Evolutionary conservation across 345 rosid genomes (phyloP).

Genomic region (Brassica napus): DNA sequence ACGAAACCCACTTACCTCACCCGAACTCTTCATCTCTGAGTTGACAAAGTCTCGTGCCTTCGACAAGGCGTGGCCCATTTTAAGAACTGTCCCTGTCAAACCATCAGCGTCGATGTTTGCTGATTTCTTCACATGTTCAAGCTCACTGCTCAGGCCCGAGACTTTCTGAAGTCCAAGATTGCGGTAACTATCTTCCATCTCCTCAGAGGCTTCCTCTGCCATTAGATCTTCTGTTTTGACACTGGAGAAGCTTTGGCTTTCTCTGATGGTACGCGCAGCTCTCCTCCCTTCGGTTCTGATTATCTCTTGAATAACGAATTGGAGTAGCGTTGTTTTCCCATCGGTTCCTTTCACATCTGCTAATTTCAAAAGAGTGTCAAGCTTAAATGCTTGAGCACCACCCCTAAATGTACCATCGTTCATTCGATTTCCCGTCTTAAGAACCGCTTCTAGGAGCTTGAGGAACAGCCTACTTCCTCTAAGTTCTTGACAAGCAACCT

Average conservation of each 20-base stretch:
- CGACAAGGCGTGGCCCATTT: constrained; percentile 57
- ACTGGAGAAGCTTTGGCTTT: constrained; percentile 67
- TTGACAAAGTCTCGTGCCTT: constrained; percentile 66
- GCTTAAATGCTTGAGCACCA: constrained; percentile 96
- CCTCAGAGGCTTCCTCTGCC: constrained; percentile 56
- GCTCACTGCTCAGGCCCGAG: constrained; percentile 71
- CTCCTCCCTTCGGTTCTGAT: constrained; percentile 85
- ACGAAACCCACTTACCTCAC: constrained; percentile 75
- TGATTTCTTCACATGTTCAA: constrained; percentile 86
- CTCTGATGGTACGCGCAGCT: constrained; percentile 76
- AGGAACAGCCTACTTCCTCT: constrained; percentile 80
- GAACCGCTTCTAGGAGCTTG: constrained; percentile 97
- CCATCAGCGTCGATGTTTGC: constrained; percentile 78
- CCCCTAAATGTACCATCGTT: constrained; percentile 97
- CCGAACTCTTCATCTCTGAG: constrained; percentile 68
- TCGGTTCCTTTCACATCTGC: constrained; percentile 93
- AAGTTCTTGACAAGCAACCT: constrained; percentile 94
- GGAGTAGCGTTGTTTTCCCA: constrained; percentile 96
- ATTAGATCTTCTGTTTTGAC: constrained; percentile 74
- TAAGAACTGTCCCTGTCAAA: constrained; percentile 73
- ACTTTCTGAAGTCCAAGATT: constrained; percentile 84
- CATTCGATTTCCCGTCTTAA: constrained; percentile 99
- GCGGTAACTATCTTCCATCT: constrained; percentile 65
- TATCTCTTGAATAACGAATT: constrained; percentile 95
- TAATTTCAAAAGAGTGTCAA: constrained; percentile 92